Percentiles rank a stretch among this genome's conserved stretches.
Evolutionary conservation across 352 stramenopile species (phyloP).

Genomic region (Phytophthora fragariaefolia): DNA sequence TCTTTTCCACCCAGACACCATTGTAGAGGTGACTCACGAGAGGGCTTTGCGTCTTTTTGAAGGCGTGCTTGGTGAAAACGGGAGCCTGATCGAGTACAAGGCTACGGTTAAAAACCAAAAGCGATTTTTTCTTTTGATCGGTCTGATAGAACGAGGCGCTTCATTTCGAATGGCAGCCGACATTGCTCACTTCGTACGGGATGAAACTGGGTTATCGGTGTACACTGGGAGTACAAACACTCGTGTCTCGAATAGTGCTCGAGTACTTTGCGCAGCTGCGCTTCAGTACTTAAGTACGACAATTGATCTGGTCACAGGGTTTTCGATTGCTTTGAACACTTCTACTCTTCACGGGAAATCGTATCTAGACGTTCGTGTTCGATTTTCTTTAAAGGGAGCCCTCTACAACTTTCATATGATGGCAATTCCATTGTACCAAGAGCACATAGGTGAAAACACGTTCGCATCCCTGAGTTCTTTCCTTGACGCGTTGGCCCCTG

Average conservation of each 20-base stretch:
- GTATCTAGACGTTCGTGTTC: background rate
- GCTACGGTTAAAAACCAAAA: background rate
- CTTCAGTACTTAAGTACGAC: background rate
- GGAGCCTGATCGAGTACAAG: background rate
- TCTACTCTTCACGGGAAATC: background rate
- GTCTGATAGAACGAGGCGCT: background rate
- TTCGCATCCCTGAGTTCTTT: background rate
- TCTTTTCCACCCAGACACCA: constrained; percentile 1
- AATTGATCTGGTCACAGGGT: background rate
- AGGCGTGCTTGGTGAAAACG: background rate
- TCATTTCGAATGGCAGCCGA: constrained; percentile 7
- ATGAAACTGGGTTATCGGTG: constrained; percentile 2
- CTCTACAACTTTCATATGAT: background rate
- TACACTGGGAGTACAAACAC: background rate
- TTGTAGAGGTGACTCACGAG: constrained; percentile 2
- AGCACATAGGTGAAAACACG: background rate
- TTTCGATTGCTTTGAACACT: constrained; percentile 1
- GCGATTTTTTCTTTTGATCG: background rate
- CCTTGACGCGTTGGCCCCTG: background rate
- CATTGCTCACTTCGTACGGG: background rate
- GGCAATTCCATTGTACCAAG: background rate
- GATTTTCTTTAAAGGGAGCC: background rate
- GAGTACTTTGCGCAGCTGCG: constrained; percentile 1
- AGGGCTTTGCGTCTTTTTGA: background rate
- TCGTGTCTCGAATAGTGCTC: background rate